Evolutionary conservation across 805 yeast species (phyloP).

Genomic region (Ogataea philodendri): DNA sequence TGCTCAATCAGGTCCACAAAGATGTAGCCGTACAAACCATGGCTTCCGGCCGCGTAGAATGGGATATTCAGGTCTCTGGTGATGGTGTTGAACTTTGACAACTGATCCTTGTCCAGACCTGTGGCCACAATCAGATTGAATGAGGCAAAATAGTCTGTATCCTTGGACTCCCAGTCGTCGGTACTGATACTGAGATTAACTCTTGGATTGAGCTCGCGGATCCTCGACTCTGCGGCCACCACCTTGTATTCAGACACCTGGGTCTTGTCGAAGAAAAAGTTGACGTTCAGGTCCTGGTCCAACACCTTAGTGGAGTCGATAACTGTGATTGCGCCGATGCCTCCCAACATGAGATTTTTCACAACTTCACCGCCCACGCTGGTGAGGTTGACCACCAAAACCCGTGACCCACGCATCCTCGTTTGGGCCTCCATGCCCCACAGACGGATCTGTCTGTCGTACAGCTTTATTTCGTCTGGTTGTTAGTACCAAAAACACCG

Average conservation of each 20-base stretch:
- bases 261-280: slow-evolving; percentile 62
- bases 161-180: slow-evolving; percentile 27
- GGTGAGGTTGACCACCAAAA: slow-evolving; percentile 69
- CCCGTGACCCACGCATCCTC: slow-evolving; percentile 65
- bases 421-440: slow-evolving; percentile 97
- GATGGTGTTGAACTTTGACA: slow-evolving; percentile 48
- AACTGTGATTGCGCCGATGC: slow-evolving; percentile 75
- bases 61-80: slow-evolving; percentile 61
- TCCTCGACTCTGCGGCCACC: slow-evolving; percentile 51
- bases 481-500: not conserved
- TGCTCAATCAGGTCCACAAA: slow-evolving; percentile 76
- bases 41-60: slow-evolving; percentile 62
- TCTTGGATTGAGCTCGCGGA: slow-evolving; percentile 76
- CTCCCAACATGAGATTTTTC: slow-evolving; percentile 85
- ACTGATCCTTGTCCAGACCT: slow-evolving; percentile 47
- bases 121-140: slow-evolving; percentile 79
- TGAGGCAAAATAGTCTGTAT: slow-evolving; percentile 40
- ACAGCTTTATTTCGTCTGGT: slow-evolving; percentile 80
- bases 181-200: slow-evolving; percentile 55
- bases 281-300: slow-evolving; percentile 66
- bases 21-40: slow-evolving; percentile 82
- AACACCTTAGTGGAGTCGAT: slow-evolving; percentile 54
- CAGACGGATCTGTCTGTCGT: slow-evolving; percentile 89
- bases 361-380: slow-evolving; percentile 79
- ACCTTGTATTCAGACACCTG: slow-evolving; percentile 58